Base-by-base conservation (phyloP, 129 eudicot species). In the Helichrysum umbraculigerum region DNA sequence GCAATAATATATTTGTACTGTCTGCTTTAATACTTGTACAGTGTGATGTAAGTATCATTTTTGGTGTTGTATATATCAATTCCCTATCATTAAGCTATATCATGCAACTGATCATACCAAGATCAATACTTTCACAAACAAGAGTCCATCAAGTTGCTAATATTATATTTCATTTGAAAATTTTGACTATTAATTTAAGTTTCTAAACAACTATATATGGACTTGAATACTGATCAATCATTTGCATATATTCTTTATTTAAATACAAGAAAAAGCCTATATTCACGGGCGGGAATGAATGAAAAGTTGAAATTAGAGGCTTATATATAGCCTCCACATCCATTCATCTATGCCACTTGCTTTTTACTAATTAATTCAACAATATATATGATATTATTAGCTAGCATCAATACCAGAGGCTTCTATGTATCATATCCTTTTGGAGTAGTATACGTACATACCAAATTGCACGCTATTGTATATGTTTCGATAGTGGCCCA, bases 201-300 rank as follows among this genome's bases (percentile, higher is more conserved):
- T 66, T 73, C 75, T 60, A 19, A 59, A 66, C 44, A 57, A 58
- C 21, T 68, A 66, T 35, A 34, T 34, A 4, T 56, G 79, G 70
- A 58, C 83, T 67, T 73, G 17, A 65, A 73, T 66, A 60, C 41
- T 39, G 79, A 74, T 80, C 83, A 80, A 67, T 44, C 79, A 74
- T 80, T 80, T 66, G 59, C 81, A 73, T 66, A 65, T 68, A 42
- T 20, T 79, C 3, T 61, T 20, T 66, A 73, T 54, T 75, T 72
- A 42, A 69, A 12, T 77, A 42, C 77, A 81, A 39, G 74, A 82
- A 78, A 75, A 81, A 81, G 88, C 85, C 91, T 74, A 66, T 81
- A 75, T 81, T 84, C 84, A 75, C 75, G 88, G 88, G 84, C 66
- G 84, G 79, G 81, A 83, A 69, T 76, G 81, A 68, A 70, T 80